A percentile compares a stretch with the other conserved stretches of the same genome.
Conservation (phyloP, 2,329 filamentous ascomycete species). For the Aspergillus ustus region DNA sequence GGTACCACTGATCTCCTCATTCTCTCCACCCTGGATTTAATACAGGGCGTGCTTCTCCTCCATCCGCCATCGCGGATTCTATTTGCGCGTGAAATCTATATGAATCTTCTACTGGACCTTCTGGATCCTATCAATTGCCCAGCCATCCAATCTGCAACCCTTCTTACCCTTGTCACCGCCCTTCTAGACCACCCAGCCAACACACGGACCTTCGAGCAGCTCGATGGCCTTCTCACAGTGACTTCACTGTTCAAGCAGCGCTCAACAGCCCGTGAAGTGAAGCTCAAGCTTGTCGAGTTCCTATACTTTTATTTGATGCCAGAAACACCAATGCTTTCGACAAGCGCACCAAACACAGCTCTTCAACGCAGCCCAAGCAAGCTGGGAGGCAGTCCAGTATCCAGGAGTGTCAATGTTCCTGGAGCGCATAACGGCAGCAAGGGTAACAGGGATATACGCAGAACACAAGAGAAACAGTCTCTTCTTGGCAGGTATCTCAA, state of each 20-base stretch:
- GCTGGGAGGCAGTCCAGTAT: conserved; percentile 63
- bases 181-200: conserved; percentile 85
- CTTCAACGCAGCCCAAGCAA: conserved; percentile 72
- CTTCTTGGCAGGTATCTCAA: conserved; percentile 76
- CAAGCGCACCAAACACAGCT: conserved; percentile 44
- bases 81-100: conserved; percentile 87
- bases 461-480: conserved; percentile 80
- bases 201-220: conserved; percentile 86
- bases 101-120: conserved; percentile 95
- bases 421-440: conserved; percentile 32
- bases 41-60: conserved; percentile 84
- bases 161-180: conserved; percentile 87
- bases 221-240: conserved; percentile 89
- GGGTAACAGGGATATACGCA: conserved; percentile 56
- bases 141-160: conserved; percentile 85
- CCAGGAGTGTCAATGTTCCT: conserved; percentile 41
- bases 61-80: conserved; percentile 88
- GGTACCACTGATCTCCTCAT: conserved; percentile 88
- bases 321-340: conserved; percentile 62
- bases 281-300: conserved; percentile 95
- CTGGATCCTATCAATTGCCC: conserved; percentile 91
- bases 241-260: conserved; percentile 92
- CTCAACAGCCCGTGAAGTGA: conserved; percentile 83
- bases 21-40: conserved; percentile 81
- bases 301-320: conserved; percentile 99